Conservation (phyloP, 2,329 filamentous ascomycete species). For the Stachybotrys echinatus region DNA sequence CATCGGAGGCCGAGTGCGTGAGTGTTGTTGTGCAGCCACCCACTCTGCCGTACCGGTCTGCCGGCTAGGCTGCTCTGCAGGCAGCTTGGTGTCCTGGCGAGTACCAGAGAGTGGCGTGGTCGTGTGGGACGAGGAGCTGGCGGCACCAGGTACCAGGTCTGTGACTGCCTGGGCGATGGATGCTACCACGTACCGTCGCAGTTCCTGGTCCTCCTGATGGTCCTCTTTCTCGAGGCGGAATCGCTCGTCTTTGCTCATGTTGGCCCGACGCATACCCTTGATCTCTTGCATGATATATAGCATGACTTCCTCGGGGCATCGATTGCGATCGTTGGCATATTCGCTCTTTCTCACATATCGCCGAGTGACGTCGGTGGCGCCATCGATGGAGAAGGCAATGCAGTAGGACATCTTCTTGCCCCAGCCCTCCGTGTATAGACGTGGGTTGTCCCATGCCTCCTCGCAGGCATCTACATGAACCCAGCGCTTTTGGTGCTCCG, state of each 20-base stretch:
- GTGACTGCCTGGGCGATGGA: constrained; percentile 70
- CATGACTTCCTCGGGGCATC: constrained; percentile 83
- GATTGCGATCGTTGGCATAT: constrained; percentile 68
- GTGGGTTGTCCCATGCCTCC: constrained; percentile 90
- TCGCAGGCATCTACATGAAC: constrained; percentile 96
- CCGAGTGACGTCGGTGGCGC: constrained; percentile 60
- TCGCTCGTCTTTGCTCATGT: constrained; percentile 80
- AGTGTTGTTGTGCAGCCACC: constrained; percentile 42
- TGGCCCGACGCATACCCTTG: constrained; percentile 72
- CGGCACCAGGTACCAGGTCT: constrained; percentile 52
- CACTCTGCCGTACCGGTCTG: constrained; percentile 47
- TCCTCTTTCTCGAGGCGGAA: constrained; percentile 80
- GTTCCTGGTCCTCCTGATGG: constrained; percentile 66
- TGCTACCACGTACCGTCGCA: constrained; percentile 68
- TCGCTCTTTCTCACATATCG: constrained; percentile 68
- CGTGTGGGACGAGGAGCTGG: constrained; percentile 18
- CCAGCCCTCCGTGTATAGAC: constrained; percentile 92
- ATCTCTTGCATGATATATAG: constrained; percentile 92
- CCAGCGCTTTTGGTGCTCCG: constrained; percentile 88
- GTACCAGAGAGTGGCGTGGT: constrained; percentile 13
- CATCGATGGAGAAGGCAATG: constrained; percentile 92
- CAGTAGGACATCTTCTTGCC: constrained; percentile 95
- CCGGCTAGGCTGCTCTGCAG: constrained; percentile 52
- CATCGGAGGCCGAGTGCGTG: constrained; percentile 31
- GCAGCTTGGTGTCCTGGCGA: constrained; percentile 54